Evolutionary conservation across 768 basidiomycete genomes (phyloP).

Genomic region (Boletus fagicola): DNA sequence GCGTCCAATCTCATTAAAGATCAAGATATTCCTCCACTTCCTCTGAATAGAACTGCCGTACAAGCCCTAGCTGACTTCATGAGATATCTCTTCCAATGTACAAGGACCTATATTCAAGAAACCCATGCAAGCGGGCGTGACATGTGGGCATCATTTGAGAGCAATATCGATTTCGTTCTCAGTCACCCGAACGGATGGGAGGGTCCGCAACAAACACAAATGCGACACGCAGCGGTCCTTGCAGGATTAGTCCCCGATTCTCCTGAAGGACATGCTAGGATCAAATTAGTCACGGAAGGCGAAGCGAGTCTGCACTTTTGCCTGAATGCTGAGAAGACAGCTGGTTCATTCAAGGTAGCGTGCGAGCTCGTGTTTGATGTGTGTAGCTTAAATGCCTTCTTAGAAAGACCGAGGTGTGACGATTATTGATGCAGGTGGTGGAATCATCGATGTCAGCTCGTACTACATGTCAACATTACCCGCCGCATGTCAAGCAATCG

Average conservation of each 20-base stretch:
- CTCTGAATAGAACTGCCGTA: too few relatives aligned
- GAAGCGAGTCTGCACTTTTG: conserved; percentile 54
- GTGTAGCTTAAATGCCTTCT: neutral
- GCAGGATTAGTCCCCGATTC: conserved; percentile 41
- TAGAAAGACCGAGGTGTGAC: conserved; percentile 47
- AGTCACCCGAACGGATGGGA: too few relatives aligned
- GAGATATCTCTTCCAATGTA: too few relatives aligned
- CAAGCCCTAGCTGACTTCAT: too few relatives aligned
- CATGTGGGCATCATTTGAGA: too few relatives aligned
- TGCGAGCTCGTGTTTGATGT: neutral
- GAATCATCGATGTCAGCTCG: conserved; percentile 59
- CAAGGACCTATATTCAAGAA: too few relatives aligned
- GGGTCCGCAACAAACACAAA: too few relatives aligned
- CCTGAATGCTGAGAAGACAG: conserved; percentile 35
- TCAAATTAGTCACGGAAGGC: conserved; percentile 50
- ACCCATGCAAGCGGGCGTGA: too few relatives aligned
- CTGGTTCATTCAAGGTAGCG: conserved; percentile 24
- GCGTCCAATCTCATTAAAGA: conserved; percentile 24
- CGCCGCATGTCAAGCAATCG: conserved; percentile 45
- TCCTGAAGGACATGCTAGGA: conserved; percentile 34
- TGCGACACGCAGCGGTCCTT: neutral
- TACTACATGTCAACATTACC: conserved; percentile 40
- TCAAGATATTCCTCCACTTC: conserved; percentile 24
- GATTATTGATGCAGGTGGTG: conserved; percentile 61
- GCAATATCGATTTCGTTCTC: too few relatives aligned